phyloP scores from a whole-genome alignment of 1,139 yeast genomes.

The Saccharomyces uvarum region DNA sequence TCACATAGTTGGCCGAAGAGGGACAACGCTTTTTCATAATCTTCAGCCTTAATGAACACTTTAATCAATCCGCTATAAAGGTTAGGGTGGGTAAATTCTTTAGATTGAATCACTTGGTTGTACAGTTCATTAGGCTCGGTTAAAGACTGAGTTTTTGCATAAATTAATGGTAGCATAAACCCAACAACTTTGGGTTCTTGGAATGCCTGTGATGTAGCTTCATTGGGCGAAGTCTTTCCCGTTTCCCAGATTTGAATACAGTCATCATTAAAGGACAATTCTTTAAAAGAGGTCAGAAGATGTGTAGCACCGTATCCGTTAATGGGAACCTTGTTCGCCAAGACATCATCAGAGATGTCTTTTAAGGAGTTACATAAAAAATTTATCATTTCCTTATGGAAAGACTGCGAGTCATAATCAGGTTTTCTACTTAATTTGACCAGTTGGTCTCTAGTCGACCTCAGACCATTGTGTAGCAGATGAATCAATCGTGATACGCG shows the following conservation, averaged over 20 bases:
- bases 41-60: conserved; percentile 45
- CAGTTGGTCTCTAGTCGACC: conserved; percentile 42
- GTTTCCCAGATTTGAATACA: conserved; percentile 47
- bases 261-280: conserved; percentile 43
- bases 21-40: conserved; percentile 42
- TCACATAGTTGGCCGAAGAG: conserved; percentile 41
- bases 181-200: conserved; percentile 56
- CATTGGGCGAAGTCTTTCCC: conserved; percentile 6
- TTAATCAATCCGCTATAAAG: conserved; percentile 51
- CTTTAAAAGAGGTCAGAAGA: conserved; percentile 47
- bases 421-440: conserved; percentile 43
- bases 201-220: conserved; percentile 19
- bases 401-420: conserved; percentile 46
- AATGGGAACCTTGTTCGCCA: conserved; percentile 33
- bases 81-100: conserved; percentile 39
- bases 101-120: conserved; percentile 31
- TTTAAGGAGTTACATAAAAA: conserved; percentile 39
- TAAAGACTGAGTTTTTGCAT: conserved; percentile 32
- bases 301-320: conserved; percentile 50
- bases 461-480: conserved; percentile 41
- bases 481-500: conserved; percentile 40
- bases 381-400: conserved; percentile 40
- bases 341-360: conserved; percentile 42
- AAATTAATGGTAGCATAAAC: conserved; percentile 60
- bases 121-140: conserved; percentile 13